Percentiles rank a stretch among this genome's conserved stretches.
Conservation (phyloP, 345 rosid genomes). For the Gossypium longicalyx region DNA sequence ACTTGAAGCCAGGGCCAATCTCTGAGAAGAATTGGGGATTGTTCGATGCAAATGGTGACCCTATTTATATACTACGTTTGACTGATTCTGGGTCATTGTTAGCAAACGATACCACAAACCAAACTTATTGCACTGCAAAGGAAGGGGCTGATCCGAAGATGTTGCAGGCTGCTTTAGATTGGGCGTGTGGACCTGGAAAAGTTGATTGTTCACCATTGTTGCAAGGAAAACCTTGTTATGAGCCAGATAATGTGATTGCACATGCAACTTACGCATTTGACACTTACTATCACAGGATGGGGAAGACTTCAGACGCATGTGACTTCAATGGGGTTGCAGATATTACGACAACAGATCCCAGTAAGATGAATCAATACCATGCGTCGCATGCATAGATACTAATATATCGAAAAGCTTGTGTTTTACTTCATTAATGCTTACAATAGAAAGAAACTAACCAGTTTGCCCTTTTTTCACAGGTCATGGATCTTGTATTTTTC, state of each 20-base stretch:
- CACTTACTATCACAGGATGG: constrained; percentile 54
- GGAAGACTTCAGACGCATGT: constrained; percentile 47
- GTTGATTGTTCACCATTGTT: constrained; percentile 55
- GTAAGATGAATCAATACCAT: constrained; percentile 28
- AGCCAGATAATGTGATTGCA: constrained; percentile 53
- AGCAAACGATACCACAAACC: constrained; percentile 64
- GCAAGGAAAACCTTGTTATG: constrained; percentile 58
- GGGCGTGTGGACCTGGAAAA: constrained; percentile 76
- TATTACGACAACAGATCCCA: constrained; percentile 59
- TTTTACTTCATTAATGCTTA: not conserved
- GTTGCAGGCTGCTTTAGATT: constrained; percentile 74
- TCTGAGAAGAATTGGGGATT: constrained; percentile 81
- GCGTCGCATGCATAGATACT: not conserved
- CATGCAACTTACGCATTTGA: constrained; percentile 70
- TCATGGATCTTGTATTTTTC: constrained; percentile 59
- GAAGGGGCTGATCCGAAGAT: constrained; percentile 60
- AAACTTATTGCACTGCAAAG: constrained; percentile 57
- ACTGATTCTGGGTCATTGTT: constrained; percentile 53
- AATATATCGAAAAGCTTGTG: not conserved
- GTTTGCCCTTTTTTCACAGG: constrained; percentile 39
- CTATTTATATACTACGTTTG: constrained; percentile 50
- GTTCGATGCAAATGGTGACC: constrained; percentile 55
- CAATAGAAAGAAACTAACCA: not conserved
- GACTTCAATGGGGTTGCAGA: constrained; percentile 66
- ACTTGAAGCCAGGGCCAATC: constrained; percentile 43